A percentile compares a stretch with the other conserved stretches of the same genome.
Conservation (phyloP, 164 flowering plant species). For the Chimonanthus salicifolius region DNA sequence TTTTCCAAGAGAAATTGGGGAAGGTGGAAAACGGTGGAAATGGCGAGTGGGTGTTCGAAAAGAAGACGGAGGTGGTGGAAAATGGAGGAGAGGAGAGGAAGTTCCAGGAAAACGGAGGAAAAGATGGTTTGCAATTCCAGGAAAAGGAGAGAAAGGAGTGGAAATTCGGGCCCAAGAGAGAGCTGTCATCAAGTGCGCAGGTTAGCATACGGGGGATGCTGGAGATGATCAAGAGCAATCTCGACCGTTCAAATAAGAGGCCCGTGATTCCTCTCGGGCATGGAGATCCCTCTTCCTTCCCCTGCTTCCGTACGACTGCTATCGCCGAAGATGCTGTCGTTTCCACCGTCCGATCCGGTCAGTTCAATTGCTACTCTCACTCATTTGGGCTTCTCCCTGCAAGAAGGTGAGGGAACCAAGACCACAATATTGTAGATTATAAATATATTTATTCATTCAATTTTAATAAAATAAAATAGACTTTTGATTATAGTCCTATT, state of each 20-base stretch:
- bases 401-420: slow-evolving; percentile 12
- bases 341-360: slow-evolving; percentile 23
- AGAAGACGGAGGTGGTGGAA: neutral
- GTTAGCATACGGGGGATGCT: slow-evolving; percentile 37
- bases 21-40: too few relatives aligned
- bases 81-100: neutral
- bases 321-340: slow-evolving; percentile 33
- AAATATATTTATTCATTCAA: too few relatives aligned
- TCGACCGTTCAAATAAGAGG: slow-evolving; percentile 23
- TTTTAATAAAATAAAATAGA: too few relatives aligned
- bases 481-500: neutral
- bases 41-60: neutral
- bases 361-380: slow-evolving; percentile 27
- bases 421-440: too few relatives aligned
- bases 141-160: slow-evolving; percentile 12
- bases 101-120: slow-evolving; percentile 29
- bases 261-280: slow-evolving; percentile 42
- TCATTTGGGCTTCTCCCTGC: slow-evolving; percentile 15
- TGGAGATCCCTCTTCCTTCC: slow-evolving; percentile 56
- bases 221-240: slow-evolving; percentile 13
- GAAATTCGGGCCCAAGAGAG: slow-evolving; percentile 32
- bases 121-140: too few relatives aligned
- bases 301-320: slow-evolving; percentile 23
- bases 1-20: too few relatives aligned
- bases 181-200: slow-evolving; percentile 12